Conservation (phyloP, 805 yeast genomes). For the Wickerhamomyces ciferrii region DNA sequence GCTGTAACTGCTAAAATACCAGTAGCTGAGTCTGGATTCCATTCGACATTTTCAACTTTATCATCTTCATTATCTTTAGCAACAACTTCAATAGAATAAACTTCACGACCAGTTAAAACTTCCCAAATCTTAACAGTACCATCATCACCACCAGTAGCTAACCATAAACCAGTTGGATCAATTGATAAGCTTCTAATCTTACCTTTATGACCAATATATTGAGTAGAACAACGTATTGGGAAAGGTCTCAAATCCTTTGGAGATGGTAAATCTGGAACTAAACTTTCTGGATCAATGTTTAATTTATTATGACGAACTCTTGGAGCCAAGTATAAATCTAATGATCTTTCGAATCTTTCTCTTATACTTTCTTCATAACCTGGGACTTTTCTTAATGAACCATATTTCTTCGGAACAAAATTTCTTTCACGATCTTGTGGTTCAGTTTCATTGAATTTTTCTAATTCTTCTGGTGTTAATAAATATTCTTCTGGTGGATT, state of each 20-base stretch:
- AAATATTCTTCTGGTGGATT: conserved; percentile 97
- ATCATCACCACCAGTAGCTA: conserved; percentile 97
- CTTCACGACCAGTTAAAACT: conserved; percentile 90
- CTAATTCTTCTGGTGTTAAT: conserved; percentile 69
- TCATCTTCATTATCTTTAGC: conserved; percentile 55
- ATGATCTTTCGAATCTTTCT: conserved; percentile 89
- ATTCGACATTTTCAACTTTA: conserved; percentile 72
- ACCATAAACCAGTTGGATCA: conserved; percentile 89
- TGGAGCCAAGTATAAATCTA: conserved; percentile 94
- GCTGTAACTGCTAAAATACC: conserved; percentile 85
- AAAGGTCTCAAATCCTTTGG: conserved; percentile 96
- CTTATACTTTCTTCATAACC: conserved; percentile 83
- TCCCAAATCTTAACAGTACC: conserved; percentile 98
- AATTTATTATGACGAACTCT: conserved; percentile 87
- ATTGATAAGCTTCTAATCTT: conserved; percentile 77
- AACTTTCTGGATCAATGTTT: conserved; percentile 92
- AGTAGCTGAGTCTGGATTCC: conserved; percentile 77
- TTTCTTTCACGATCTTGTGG: conserved; percentile 75
- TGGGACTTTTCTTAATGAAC: conserved; percentile 85
- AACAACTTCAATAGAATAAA: conserved; percentile 54
- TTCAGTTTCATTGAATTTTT: conserved; percentile 63
- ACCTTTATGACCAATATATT: conserved; percentile 78
- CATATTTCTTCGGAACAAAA: conserved; percentile 77
- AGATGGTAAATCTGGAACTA: conserved; percentile 93
- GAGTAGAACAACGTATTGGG: conserved; percentile 86